These are phyloP conservation scores for Darksidea phi DNA, from an alignment of 495 filamentous ascomycete genomes.

Conservation along the genomic window DNA sequence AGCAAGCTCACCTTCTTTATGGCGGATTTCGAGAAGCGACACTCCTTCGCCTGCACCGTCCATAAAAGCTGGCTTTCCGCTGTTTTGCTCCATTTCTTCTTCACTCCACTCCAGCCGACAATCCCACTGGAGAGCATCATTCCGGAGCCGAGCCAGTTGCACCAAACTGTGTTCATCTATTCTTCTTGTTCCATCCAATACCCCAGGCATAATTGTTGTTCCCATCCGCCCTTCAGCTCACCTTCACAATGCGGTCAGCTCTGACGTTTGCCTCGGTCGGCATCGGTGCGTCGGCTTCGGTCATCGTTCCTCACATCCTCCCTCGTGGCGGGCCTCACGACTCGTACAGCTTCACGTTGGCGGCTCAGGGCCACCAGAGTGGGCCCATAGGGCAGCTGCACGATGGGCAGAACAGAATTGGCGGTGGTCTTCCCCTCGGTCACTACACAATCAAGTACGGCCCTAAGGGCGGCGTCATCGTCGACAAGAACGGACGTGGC, in stretches of 20 bases:
- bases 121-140: background rate
- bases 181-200: background rate
- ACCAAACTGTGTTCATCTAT: background rate
- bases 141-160: background rate
- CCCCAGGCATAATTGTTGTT: background rate
- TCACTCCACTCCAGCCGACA: constrained; percentile 2
- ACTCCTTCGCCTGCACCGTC: background rate
- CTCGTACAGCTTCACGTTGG: background rate
- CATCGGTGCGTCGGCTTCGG: background rate
- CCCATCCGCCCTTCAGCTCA: no score
- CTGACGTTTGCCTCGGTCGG: background rate
- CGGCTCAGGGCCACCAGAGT: constrained; percentile 34
- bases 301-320: background rate
- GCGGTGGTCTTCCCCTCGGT: constrained; percentile 45
- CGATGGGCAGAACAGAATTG: constrained; percentile 58
- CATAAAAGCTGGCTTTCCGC: background rate
- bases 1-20: no score
- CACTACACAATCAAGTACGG: constrained; percentile 1
- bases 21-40: no score
- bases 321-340: background rate
- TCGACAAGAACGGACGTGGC: constrained; percentile 53
- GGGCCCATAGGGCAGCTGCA: constrained; percentile 54
- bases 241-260: background rate
- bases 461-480: constrained; percentile 39
- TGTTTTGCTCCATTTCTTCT: background rate